Evolutionary conservation across 202 grass and related monocot species (phyloP), one percentile per base, ranked within the genome.

Genomic region (Zoysia matrella): DNA sequence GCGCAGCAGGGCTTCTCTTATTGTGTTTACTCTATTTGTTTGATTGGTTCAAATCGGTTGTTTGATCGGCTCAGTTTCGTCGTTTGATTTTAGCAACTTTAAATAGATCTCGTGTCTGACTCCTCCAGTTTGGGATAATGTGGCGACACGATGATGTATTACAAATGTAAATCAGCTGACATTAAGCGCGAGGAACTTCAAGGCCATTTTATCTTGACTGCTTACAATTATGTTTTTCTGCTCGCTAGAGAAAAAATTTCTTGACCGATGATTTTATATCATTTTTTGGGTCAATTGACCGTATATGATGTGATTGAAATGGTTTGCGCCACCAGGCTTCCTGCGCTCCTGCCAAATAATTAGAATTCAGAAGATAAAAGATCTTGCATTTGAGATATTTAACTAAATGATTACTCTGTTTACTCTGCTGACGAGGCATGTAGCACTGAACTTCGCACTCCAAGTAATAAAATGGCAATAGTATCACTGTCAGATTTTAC

Each of bases 1-100:
- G 30, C 0, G 30, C 30, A 36, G 49, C 10, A 57, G 41, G 48
- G 40, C 7, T 41, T 42, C 67, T 36, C 13, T 15, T 13, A 7
- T 70, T 39, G 8, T 3, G 0, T 10, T 8, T 62, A 54, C 39
- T 46, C 3, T 16, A 8, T 15, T 77, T 13, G 30, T 65, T 77
- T 75, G 52, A 81, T 75, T 39, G 12, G 11, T 62, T 69, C 72
- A 75, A 49, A 56, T 75, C 18, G 30, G 18, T 41, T 83, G 48
- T 41, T 48, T 56, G 61, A 22, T 83, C 8, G 22, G 11, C n/a
- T 43, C 3, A 13, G 52, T 68, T 50, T 57, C 56, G 11, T 83
- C 44, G 8, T 22, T 77, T 61, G 5, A 15, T 64, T 44, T 7
- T 10, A 65, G 36, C 14, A 4, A 22, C 56, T 79, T 13, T 46